phyloP scores from a whole-genome alignment of 1,284 basidiomycete species.

The Papiliotrema nemorosa region DNA sequence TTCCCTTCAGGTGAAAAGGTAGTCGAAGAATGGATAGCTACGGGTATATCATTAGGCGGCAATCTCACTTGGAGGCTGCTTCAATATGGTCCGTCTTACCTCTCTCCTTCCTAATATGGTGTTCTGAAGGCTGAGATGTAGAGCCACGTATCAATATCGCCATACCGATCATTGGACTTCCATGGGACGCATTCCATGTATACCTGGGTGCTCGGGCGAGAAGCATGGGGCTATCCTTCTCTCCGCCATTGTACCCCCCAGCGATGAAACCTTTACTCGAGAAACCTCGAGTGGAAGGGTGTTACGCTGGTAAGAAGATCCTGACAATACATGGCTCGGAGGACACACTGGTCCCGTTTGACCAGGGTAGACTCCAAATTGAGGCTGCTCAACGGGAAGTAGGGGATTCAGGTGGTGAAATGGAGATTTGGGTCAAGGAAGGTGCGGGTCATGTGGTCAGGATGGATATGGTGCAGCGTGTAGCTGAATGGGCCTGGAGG shows the following conservation, averaged over 20 bases:
- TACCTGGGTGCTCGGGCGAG: slow-evolving; percentile 59
- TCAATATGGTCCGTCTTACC: slow-evolving; percentile 36
- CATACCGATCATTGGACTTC: slow-evolving; percentile 71
- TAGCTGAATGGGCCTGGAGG: slow-evolving; percentile 47
- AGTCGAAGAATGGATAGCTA: slow-evolving; percentile 63
- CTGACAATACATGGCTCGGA: slow-evolving; percentile 59
- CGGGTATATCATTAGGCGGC: slow-evolving; percentile 55
- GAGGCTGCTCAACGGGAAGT: slow-evolving; percentile 5
- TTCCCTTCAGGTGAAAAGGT: slow-evolving; percentile 66
- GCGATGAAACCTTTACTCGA: slow-evolving; percentile 56
- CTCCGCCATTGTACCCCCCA: slow-evolving; percentile 60
- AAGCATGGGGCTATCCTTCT: slow-evolving; percentile 50
- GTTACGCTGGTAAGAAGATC: slow-evolving; percentile 66
- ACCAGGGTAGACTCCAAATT: slow-evolving; percentile 1
- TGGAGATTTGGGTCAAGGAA: slow-evolving; percentile 44
- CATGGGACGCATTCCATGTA: slow-evolving; percentile 63
- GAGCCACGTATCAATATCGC: slow-evolving; percentile 68
- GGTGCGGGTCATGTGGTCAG: slow-evolving; percentile 47
- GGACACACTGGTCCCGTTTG: slow-evolving; percentile 44
- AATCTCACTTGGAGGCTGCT: slow-evolving; percentile 55
- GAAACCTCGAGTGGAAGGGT: slow-evolving; percentile 52
- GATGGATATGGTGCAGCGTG: slow-evolving; percentile 42
- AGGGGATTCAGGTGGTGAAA: slow-evolving; percentile 3
- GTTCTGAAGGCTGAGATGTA: slow-evolving; percentile 27
- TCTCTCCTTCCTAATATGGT: slow-evolving; percentile 1